A percentile compares a stretch with the other conserved stretches of the same genome.
Evolutionary conservation across 805 yeast genomes (phyloP).

Genomic region (Starmerella powellii): DNA sequence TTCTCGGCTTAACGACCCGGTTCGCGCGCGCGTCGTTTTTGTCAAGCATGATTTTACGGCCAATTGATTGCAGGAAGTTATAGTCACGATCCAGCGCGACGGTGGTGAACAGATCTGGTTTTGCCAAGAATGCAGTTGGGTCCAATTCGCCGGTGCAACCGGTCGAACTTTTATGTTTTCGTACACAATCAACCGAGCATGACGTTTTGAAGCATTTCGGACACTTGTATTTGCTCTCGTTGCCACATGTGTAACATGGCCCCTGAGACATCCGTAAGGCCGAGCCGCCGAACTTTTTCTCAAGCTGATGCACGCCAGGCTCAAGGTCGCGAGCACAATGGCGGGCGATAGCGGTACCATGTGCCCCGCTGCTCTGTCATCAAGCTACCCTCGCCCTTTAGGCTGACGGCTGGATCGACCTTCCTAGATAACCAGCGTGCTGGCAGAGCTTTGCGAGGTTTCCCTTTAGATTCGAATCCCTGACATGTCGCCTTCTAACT

Average conservation of each 20-base stretch:
- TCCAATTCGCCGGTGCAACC: constrained; percentile 59
- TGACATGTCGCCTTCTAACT: constrained; percentile 36
- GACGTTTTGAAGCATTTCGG: constrained; percentile 62
- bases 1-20: constrained; percentile 25
- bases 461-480: neutral
- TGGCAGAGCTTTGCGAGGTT: neutral
- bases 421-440: neutral
- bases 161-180: constrained; percentile 49
- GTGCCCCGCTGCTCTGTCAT: too few relatives aligned
- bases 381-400: neutral
- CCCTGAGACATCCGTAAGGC: neutral
- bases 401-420: neutral
- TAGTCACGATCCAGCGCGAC: constrained; percentile 64
- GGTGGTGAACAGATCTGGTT: constrained; percentile 36
- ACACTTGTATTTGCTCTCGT: constrained; percentile 54
- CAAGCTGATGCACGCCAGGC: neutral
- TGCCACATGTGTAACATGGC: constrained; percentile 10
- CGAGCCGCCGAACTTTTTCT: neutral
- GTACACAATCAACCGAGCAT: constrained; percentile 63
- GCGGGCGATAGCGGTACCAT: too few relatives aligned
- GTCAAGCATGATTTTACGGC: constrained; percentile 48
- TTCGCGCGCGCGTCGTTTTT: constrained; percentile 36
- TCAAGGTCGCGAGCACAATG: too few relatives aligned
- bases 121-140: constrained; percentile 44
- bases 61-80: constrained; percentile 51